These are phyloP conservation scores for Rhododendron simsii DNA, from an alignment of 148 eudicot species.

Conservation along the genomic window DNA sequence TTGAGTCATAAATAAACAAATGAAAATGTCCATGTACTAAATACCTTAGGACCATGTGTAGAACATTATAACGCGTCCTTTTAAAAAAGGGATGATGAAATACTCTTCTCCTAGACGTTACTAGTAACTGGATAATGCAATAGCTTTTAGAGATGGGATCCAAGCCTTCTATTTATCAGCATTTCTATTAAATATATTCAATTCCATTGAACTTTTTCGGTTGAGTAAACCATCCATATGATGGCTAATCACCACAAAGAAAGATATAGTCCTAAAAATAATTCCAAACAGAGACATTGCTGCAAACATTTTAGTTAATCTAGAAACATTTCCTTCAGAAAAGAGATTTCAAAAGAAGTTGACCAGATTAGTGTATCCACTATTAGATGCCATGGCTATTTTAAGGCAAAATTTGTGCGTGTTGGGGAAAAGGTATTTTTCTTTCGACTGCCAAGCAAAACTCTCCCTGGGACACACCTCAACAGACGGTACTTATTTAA, in stretches of 20 bases:
- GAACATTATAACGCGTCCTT: background rate
- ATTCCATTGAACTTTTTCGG: background rate
- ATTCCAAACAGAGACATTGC: background rate
- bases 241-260: background rate
- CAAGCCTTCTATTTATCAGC: background rate
- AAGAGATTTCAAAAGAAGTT: background rate
- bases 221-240: background rate
- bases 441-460: background rate
- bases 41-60: background rate
- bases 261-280: background rate
- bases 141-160: background rate
- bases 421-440: background rate
- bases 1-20: background rate
- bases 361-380: background rate
- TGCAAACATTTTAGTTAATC: background rate
- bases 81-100: background rate
- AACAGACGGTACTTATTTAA: background rate
- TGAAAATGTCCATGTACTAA: background rate
- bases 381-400: background rate
- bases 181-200: background rate
- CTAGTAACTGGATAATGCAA: background rate
- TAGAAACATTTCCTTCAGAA: background rate
- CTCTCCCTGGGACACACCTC: background rate
- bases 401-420: background rate
- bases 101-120: background rate